phyloP scores from a whole-genome alignment of 805 yeast genomes.

The Candida saitoana region DNA sequence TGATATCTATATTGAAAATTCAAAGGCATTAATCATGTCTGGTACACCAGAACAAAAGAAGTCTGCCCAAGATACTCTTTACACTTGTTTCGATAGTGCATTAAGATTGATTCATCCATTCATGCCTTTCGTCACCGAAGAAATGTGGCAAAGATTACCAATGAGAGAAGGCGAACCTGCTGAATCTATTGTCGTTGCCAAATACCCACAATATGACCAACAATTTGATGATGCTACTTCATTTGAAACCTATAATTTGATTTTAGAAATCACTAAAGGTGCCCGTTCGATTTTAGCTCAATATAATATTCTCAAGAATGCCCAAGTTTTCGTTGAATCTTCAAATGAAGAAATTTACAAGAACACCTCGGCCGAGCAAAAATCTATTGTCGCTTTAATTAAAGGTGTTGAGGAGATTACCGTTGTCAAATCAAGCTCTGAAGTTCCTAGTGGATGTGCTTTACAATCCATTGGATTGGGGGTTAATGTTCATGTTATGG shows the following conservation, averaged over 20 bases:
- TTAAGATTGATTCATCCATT: conserved; percentile 92
- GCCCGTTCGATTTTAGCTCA: conserved; percentile 91
- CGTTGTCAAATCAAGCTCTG: conserved; percentile 51
- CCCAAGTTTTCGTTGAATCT: conserved; percentile 80
- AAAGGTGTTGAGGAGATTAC: conserved; percentile 79
- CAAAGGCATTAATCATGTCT: conserved; percentile 86
- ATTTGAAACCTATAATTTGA: conserved; percentile 72
- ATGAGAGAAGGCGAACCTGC: conserved; percentile 70
- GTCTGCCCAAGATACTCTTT: conserved; percentile 91
- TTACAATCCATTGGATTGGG: conserved; percentile 75
- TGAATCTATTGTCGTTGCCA: conserved; percentile 70
- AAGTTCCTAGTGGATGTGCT: conserved; percentile 88
- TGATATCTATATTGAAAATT: conserved; percentile 97
- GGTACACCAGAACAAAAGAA: conserved; percentile 80
- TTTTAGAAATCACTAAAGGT: conserved; percentile 80
- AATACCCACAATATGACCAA: conserved; percentile 64
- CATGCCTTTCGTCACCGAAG: conserved; percentile 97
- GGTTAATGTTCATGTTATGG: conserved; percentile 82
- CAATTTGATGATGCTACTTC: conserved; percentile 64
- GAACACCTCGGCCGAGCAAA: conserved; percentile 66
- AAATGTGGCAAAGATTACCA: conserved; percentile 98
- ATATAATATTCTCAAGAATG: conserved; percentile 83
- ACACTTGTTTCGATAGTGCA: conserved; percentile 89
- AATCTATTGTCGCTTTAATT: conserved; percentile 85
- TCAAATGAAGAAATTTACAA: conserved; percentile 42